These are phyloP conservation scores for Zygoascus bituminiphila DNA, from an alignment of 805 yeast genomes.

Conservation along the genomic window DNA sequence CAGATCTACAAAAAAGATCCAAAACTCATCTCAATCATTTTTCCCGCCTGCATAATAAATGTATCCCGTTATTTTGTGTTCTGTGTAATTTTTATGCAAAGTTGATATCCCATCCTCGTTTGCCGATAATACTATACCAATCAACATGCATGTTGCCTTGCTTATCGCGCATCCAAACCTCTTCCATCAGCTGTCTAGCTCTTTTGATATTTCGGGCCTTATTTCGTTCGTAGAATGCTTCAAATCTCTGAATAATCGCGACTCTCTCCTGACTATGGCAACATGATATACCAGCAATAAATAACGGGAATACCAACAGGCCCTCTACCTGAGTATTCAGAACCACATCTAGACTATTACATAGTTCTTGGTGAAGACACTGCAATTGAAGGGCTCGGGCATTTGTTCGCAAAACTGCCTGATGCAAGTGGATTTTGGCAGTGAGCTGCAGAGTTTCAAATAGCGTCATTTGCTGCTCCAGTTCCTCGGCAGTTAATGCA, in stretches of 20 bases:
- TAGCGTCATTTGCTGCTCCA: conserved; percentile 57
- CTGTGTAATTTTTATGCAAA: conserved; percentile 53
- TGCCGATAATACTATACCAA: conserved; percentile 61
- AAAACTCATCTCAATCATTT: no score
- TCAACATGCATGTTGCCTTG: conserved; percentile 56
- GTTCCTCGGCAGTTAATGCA: conserved; percentile 36
- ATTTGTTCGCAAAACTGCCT: conserved; percentile 51
- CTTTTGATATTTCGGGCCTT: conserved; percentile 56
- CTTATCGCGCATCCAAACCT: conserved; percentile 36
- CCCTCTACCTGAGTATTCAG: conserved; percentile 63
- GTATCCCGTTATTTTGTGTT: no score
- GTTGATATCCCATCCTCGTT: conserved; percentile 69
- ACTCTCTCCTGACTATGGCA: conserved; percentile 43
- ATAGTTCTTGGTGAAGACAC: conserved; percentile 44
- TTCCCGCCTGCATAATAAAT: no score
- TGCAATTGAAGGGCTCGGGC: conserved; percentile 60
- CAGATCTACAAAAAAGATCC: not conserved
- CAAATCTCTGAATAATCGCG: conserved; percentile 45
- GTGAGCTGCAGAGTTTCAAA: conserved; percentile 67
- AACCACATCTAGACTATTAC: conserved; percentile 50
- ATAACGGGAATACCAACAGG: conserved; percentile 65
- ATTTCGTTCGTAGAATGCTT: conserved; percentile 51
- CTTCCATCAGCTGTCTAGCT: conserved; percentile 33
- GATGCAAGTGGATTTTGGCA: conserved; percentile 58
- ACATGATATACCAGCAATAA: conserved; percentile 68